Base-by-base conservation (phyloP, 148 eudicot species). In the Rhododendron kiyosumense region DNA sequence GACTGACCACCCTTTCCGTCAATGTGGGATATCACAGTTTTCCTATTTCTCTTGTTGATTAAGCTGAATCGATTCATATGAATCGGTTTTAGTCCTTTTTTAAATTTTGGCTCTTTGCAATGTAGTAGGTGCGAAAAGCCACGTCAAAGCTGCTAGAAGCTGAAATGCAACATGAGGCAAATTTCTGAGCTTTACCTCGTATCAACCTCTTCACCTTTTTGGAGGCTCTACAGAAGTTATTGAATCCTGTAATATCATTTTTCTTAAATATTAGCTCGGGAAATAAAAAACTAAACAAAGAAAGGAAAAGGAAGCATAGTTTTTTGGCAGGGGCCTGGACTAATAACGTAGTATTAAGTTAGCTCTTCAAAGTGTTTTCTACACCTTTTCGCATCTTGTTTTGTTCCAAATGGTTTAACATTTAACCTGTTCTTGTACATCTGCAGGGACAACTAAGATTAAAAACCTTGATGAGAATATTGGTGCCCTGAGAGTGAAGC, bases 381-480 rank as follows among this genome's bases (percentile, higher is more conserved):
- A 13, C 34, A 15, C 38, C 78, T 74, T 74, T 74, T 34, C 0
- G 36, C 20, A 13, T 34, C 24, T 74, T 74, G 24, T 6, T 36
- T 32, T 18, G 43, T 34, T 74, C 36, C 45, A 36, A 74, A 75
- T 75, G 11, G 45, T 18, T 75, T 5, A 5, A 13, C 38, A 74
- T 32, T 34, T 74, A 32, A 74, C 52, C 51, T 78, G 52, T 15
- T 5, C 12, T 43, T 24, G 28, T 45, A 22, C 81, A 78, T 41
- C 45, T 45, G 54, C 22, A 87, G 87, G 89, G 48, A 84, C 89
- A 22, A 84, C 89, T 1, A 81, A 81, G 84, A 75, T 84, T n/a
- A 73, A 81, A 79, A 87, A 87, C 78, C 89, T 87, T 5, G 85
- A 87, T 51, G 78, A 20, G 36, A 87, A 87, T 49, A 74, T 84